Conservation (phyloP, 441 rosid genomes). For the Geranium incanum region DNA sequence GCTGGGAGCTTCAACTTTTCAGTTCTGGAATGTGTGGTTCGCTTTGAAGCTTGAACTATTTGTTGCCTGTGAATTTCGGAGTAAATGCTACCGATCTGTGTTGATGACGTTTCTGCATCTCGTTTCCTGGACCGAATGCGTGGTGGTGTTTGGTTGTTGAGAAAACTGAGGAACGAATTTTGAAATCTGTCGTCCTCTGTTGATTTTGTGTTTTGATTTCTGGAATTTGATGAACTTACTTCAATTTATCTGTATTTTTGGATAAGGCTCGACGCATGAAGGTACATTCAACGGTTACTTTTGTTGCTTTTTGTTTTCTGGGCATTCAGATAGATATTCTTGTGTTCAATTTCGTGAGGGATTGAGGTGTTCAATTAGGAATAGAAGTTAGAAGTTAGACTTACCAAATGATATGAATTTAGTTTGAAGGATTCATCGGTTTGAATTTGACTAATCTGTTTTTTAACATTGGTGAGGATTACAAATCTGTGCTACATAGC, state of each 20-base stretch:
- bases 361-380: not conserved
- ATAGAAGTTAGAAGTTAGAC: not conserved
- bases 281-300: not conserved
- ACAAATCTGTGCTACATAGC: not conserved
- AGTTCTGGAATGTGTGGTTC: not conserved
- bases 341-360: not conserved
- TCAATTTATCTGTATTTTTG: not conserved
- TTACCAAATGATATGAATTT: too few relatives aligned
- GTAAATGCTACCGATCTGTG: not conserved
- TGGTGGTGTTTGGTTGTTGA: constrained; percentile 18
- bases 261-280: not conserved
- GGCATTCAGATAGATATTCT: not conserved
- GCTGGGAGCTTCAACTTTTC: not conserved
- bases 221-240: not conserved
- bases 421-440: too few relatives aligned
- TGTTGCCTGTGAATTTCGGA: not conserved
- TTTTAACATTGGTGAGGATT: too few relatives aligned
- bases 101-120: not conserved
- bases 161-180: not conserved
- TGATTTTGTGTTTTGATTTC: not conserved
- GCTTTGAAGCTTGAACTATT: not conserved
- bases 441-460: not conserved
- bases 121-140: not conserved
- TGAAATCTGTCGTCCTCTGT: not conserved
- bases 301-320: not conserved